Evolutionary conservation across 495 filamentous ascomycete genomes (phyloP), one percentile per base, ranked within the genome.

Genomic region (Aspergillus diversus): DNA sequence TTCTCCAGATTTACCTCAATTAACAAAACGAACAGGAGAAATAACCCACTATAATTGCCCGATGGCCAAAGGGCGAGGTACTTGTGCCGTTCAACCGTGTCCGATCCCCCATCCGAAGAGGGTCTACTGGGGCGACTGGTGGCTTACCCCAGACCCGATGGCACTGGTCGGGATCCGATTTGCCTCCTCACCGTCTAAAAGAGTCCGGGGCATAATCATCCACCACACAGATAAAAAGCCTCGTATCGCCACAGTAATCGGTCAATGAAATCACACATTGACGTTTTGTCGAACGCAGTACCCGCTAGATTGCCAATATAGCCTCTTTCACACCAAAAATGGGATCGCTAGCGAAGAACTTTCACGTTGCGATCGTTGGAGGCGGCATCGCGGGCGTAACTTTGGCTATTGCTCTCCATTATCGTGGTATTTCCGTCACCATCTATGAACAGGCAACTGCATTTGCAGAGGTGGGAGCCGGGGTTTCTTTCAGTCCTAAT

Each of bases 401-500:
- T 11, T 63, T 77, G 4, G 74, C 78, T 49, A 71, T 77, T 27
- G 72, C 71, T 11, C 66, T 78, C 13, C 61, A 71, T 47, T 59
- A 69, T 42, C 70, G 70, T 21, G 63, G 66, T 16, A 66, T 89
- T 43, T 70, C 75, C 1, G 65, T 81, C 54, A 82, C 74, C 6
- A 69, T 87, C 55, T 89, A 87, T 72, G 85, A 87, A 61, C 76
- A 82, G 9, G 79, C 80, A 0, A 54, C 67, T 5, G 64, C 64
- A 0, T 83, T 87, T 43, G 73, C 73, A 1, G 83, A 86, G 63
- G 81, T 90, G 5, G 88, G 88, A 33, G 88, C 87, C 3, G 88
- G 87, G 11, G 79, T 90, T 4, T 81, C 78, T 11, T 83, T 90
- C 42, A 82, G 83, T 0, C 81, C 86, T 37, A 89, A 89, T 67